A percentile compares a stretch with the other conserved stretches of the same genome.
Evolutionary conservation across 352 stramenopile species (phyloP).

Genomic region (Phytophthora uliginosa): DNA sequence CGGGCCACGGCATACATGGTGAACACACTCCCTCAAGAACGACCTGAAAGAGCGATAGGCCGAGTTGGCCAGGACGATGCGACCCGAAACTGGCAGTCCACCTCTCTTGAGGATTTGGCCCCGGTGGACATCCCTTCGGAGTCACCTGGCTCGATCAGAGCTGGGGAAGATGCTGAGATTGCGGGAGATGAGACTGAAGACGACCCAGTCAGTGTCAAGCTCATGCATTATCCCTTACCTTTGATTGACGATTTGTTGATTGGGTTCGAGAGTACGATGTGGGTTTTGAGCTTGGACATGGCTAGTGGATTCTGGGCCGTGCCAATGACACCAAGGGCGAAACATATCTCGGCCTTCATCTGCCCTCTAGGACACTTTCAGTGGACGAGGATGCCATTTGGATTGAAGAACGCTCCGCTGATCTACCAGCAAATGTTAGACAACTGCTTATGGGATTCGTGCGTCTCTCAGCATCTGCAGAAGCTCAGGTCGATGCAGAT

Average conservation of each 20-base stretch:
- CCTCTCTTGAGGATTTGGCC: too few relatives aligned
- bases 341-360: neutral
- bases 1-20: too few relatives aligned
- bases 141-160: too few relatives aligned
- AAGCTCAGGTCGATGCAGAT: neutral
- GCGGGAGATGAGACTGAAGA: too few relatives aligned
- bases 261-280: neutral
- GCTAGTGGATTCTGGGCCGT: neutral
- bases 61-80: too few relatives aligned
- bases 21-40: too few relatives aligned
- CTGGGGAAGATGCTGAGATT: neutral
- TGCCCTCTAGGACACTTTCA: neutral
- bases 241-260: constrained; percentile 1
- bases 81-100: too few relatives aligned
- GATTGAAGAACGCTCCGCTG: neutral
- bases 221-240: neutral
- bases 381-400: neutral
- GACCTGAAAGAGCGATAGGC: fast-evolving
- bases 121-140: too few relatives aligned
- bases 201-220: neutral
- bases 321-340: neutral
- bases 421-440: neutral
- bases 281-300: neutral
- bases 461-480: neutral
- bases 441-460: neutral